phyloP scores from a whole-genome alignment of 768 basidiomycete genomes.

The Lactarius evosmus region DNA sequence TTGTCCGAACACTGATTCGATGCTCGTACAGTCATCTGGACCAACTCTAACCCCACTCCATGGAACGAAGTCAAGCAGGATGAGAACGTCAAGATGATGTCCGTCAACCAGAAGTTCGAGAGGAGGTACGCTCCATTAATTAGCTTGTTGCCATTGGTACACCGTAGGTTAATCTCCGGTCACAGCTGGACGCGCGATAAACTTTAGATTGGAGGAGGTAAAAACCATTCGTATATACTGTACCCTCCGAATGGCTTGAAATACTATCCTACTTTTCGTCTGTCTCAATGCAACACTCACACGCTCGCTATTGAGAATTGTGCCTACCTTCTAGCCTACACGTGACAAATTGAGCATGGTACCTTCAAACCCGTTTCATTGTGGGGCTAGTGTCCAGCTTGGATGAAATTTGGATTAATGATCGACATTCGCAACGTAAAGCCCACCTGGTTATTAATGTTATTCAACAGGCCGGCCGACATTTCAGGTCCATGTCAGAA shows the following conservation, averaged over 20 bases:
- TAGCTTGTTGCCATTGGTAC: constrained; percentile 10
- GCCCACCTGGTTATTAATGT: background rate
- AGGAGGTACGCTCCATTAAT: constrained; percentile 53
- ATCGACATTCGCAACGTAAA: background rate
- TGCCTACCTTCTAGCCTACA: background rate
- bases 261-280: background rate
- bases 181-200: constrained; percentile 73
- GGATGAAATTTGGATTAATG: background rate
- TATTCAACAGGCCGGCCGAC: background rate
- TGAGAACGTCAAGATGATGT: constrained; percentile 68
- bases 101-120: constrained; percentile 70
- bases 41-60: constrained; percentile 76
- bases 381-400: background rate
- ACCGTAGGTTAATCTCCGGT: constrained; percentile 15
- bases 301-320: background rate
- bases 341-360: constrained; percentile 38
- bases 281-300: background rate
- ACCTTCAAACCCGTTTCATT: constrained; percentile 27
- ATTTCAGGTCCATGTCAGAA: background rate
- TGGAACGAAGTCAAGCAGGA: constrained; percentile 79
- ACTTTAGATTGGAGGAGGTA: constrained; percentile 42
- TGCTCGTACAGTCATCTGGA: constrained; percentile 50
- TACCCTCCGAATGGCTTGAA: constrained; percentile 24
- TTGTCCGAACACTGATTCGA: constrained; percentile 17
- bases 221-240: background rate